phyloP scores from a whole-genome alignment of 176 grass and related monocot species.

The Triticum urartu region DNA sequence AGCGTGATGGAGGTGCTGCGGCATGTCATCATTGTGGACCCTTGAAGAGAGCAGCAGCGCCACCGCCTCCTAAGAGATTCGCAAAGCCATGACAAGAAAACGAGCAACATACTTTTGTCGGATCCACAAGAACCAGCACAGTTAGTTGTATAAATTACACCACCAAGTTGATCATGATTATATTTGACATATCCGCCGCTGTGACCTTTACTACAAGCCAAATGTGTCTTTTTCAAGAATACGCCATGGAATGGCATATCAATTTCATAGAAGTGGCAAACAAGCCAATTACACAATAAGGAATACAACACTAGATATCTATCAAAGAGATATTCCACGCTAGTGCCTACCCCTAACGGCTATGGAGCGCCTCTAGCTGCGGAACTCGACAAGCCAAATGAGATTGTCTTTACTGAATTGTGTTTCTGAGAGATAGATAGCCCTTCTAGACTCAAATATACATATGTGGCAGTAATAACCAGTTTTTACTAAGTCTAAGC shows the following conservation, averaged over 20 bases:
- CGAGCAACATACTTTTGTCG: not conserved
- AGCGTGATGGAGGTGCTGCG: constrained; percentile 45
- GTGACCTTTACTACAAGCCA: not conserved
- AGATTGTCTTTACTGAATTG: too few relatives aligned
- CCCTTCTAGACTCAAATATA: not conserved
- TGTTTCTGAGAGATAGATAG: not conserved
- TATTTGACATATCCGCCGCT: not conserved
- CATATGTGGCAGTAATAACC: not conserved
- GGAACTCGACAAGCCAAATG: too few relatives aligned
- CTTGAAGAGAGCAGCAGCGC: constrained; percentile 53
- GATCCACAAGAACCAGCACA: not conserved
- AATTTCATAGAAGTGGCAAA: too few relatives aligned
- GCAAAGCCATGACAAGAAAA: not conserved
- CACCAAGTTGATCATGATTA: not conserved
- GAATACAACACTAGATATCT: too few relatives aligned
- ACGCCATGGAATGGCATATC: too few relatives aligned
- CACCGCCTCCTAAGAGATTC: not conserved
- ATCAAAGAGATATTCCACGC: too few relatives aligned
- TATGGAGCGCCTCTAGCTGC: too few relatives aligned
- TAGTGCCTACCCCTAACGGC: too few relatives aligned
- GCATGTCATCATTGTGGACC: constrained; percentile 68
- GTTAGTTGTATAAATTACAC: not conserved
- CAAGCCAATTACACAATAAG: too few relatives aligned
- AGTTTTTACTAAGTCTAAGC: not conserved
- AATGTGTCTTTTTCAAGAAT: too few relatives aligned